phyloP scores from a whole-genome alignment of 1,139 yeast genomes.

The Saccharomyces hybrid region DNA sequence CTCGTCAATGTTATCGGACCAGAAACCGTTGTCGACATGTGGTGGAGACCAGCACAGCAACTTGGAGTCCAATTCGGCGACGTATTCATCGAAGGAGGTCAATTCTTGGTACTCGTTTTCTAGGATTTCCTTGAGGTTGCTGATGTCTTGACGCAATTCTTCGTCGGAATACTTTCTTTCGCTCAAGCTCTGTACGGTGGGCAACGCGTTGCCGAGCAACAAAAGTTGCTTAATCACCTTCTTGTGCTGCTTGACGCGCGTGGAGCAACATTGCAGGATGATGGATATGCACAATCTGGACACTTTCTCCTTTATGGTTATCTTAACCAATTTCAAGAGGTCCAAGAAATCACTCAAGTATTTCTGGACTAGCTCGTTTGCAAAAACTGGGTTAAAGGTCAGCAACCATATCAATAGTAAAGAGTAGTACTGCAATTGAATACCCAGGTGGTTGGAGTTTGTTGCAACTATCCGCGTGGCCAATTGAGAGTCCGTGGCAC shows the following conservation, averaged over 20 bases:
- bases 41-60: slow-evolving; percentile 89
- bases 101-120: slow-evolving; percentile 68
- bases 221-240: slow-evolving; percentile 56
- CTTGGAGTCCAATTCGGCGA: slow-evolving; percentile 73
- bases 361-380: slow-evolving; percentile 42
- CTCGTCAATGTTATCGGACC: slow-evolving; percentile 72
- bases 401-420: slow-evolving; percentile 78
- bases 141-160: slow-evolving; percentile 73
- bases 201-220: slow-evolving; percentile 69
- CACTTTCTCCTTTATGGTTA: slow-evolving; percentile 86
- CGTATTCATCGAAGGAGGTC: slow-evolving; percentile 90
- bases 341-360: slow-evolving; percentile 40
- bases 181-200: slow-evolving; percentile 57
- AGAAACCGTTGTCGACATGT: slow-evolving; percentile 78
- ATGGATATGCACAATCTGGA: slow-evolving; percentile 75
- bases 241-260: slow-evolving; percentile 27
- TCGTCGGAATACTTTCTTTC: slow-evolving; percentile 94
- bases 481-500: slow-evolving; percentile 12
- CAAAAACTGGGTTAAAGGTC: slow-evolving; percentile 58
- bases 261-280: slow-evolving; percentile 51
- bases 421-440: slow-evolving; percentile 79
- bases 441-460: slow-evolving; percentile 43
- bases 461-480: slow-evolving; percentile 33
- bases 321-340: slow-evolving; percentile 59
- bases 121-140: slow-evolving; percentile 48